A percentile compares a stretch with the other conserved stretches of the same genome.
These are phyloP conservation scores for Cyberlindnera galapagoensis DNA, from an alignment of 805 yeast species.

Conservation along the genomic window DNA sequence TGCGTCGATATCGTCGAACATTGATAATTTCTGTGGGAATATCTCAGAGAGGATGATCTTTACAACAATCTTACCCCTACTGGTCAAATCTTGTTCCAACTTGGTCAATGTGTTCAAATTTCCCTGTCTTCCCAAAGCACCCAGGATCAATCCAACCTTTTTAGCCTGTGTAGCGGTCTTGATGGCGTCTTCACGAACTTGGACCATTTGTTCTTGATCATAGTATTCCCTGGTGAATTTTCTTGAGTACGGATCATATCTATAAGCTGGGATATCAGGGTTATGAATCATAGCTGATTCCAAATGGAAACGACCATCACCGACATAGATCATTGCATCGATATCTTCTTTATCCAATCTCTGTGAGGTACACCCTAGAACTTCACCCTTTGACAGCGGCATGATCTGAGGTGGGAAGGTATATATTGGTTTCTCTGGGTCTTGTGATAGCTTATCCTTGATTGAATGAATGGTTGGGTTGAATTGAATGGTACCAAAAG, in stretches of 20 bases:
- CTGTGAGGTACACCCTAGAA: slow-evolving; percentile 93
- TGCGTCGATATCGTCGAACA: slow-evolving; percentile 90
- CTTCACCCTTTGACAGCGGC: slow-evolving; percentile 94
- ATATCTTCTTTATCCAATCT: slow-evolving; percentile 55
- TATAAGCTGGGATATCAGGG: slow-evolving; percentile 84
- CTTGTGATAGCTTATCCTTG: slow-evolving; percentile 49
- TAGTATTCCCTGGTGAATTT: slow-evolving; percentile 86
- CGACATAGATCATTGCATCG: slow-evolving; percentile 83
- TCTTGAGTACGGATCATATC: slow-evolving; percentile 92
- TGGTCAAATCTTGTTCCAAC: slow-evolving; percentile 47
- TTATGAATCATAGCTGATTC: slow-evolving; percentile 97
- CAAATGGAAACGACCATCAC: slow-evolving; percentile 94
- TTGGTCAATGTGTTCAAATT: slow-evolving; percentile 68
- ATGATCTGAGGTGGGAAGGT: slow-evolving; percentile 83
- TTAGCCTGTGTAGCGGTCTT: slow-evolving; percentile 49
- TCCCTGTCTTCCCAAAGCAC: slow-evolving; percentile 96
- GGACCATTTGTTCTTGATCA: slow-evolving; percentile 77
- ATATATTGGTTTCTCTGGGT: slow-evolving; percentile 41
- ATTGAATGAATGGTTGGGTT: slow-evolving; percentile 88
- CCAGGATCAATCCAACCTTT: slow-evolving; percentile 78
- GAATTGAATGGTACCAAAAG: slow-evolving; percentile 95
- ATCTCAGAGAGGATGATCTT: slow-evolving; percentile 86
- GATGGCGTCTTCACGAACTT: slow-evolving; percentile 71
- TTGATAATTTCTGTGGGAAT: slow-evolving; percentile 85
- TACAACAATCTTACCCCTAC: slow-evolving; percentile 60